Evolutionary conservation across 257 asterid species (phyloP).

Genomic region (Apocynum venetum): DNA sequence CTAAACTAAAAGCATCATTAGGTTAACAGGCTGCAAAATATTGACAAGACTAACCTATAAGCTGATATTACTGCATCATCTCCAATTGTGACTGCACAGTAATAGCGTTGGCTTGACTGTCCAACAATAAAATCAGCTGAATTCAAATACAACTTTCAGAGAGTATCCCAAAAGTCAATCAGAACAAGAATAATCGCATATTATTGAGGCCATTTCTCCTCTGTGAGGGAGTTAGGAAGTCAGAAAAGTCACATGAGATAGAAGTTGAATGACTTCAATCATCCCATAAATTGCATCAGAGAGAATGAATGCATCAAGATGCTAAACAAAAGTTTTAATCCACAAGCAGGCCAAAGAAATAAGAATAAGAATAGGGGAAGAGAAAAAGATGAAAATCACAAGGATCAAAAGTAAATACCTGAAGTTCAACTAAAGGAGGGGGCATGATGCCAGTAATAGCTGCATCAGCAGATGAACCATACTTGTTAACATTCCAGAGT

Average conservation of each 20-base stretch:
- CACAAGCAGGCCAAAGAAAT: conserved; percentile 3
- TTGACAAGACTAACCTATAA: conserved; percentile 54
- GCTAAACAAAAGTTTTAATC: neutral
- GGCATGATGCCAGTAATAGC: conserved; percentile 96
- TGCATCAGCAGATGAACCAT: conserved; percentile 86
- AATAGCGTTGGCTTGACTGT: conserved; percentile 89
- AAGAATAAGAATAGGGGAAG: conserved; percentile 3
- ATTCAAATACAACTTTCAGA: conserved; percentile 73
- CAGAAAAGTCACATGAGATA: neutral
- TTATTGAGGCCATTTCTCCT: neutral
- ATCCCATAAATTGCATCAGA: neutral
- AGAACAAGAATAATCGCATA: conserved; percentile 11
- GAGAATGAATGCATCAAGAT: neutral
- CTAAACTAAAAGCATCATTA: neutral
- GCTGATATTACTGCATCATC: conserved; percentile 93
- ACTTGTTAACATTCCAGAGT: conserved; percentile 81
- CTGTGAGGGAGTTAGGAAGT: neutral
- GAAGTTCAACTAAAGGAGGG: conserved; percentile 90
- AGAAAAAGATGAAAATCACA: conserved; percentile 1
- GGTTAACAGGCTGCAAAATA: neutral
- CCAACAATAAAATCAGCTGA: conserved; percentile 94
- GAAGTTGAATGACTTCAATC: neutral
- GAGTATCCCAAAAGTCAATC: conserved; percentile 32
- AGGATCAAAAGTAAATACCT: conserved; percentile 40
- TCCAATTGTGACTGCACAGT: conserved; percentile 82